Percentiles rank a stretch among this genome's conserved stretches.
phyloP scores from a whole-genome alignment of 805 yeast genomes.

The Ogataea paradorogensis region DNA sequence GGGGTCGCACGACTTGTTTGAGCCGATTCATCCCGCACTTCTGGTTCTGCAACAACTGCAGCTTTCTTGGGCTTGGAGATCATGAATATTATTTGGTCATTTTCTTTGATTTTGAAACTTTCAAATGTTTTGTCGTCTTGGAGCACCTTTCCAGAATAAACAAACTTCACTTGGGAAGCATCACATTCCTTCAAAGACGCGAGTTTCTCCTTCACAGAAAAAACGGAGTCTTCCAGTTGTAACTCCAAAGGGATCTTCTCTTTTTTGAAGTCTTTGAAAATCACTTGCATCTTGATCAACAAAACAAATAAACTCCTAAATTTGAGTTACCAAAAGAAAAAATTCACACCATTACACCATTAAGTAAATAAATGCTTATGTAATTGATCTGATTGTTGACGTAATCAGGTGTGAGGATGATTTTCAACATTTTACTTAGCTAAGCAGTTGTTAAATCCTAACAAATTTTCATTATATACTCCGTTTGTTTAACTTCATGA shows the following conservation, averaged over 20 bases:
- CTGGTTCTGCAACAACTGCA: constrained; percentile 28
- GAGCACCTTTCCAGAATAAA: constrained; percentile 85
- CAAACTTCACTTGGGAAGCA: constrained; percentile 75
- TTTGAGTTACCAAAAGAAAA: constrained; percentile 5
- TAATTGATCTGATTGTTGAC: no score
- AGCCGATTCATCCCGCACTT: constrained; percentile 20
- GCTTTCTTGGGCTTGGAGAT: constrained; percentile 53
- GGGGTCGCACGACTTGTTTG: constrained; percentile 21
- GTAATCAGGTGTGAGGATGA: no score
- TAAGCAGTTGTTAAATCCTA: no score
- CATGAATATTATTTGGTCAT: constrained; percentile 92
- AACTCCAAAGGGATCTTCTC: constrained; percentile 79
- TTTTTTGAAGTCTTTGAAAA: constrained; percentile 90
- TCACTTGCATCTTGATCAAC: constrained; percentile 57
- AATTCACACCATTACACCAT: constrained; percentile 5
- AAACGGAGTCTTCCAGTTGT: constrained; percentile 62
- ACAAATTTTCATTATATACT: constrained; percentile 1
- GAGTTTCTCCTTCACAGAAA: constrained; percentile 68
- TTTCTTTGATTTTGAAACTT: constrained; percentile 72
- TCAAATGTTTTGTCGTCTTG: constrained; percentile 77
- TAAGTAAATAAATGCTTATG: no score
- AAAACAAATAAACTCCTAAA: constrained; percentile 1
- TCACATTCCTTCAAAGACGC: constrained; percentile 69
- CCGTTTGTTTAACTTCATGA: background rate
- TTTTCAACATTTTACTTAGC: no score